These are phyloP conservation scores for Penicillium sp. DNA, from an alignment of 2,329 filamentous ascomycete genomes.

Conservation along the genomic window DNA sequence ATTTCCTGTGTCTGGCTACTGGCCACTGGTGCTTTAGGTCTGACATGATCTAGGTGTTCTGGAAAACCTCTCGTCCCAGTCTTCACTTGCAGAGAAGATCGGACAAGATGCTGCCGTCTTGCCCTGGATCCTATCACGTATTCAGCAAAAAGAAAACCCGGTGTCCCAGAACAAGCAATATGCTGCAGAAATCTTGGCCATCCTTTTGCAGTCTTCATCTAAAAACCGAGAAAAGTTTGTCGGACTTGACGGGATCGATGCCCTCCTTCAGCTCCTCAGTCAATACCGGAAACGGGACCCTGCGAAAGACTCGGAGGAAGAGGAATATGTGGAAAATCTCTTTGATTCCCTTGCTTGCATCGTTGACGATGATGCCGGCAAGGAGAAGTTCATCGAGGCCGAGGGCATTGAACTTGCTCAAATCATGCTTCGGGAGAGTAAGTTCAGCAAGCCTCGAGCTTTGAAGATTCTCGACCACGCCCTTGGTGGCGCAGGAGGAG, in stretches of 20 bases:
- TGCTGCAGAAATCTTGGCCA: slow-evolving; percentile 85
- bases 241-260: slow-evolving; percentile 71
- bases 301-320: slow-evolving; percentile 80
- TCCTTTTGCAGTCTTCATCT: slow-evolving; percentile 75
- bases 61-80: slow-evolving; percentile 79
- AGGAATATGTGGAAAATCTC: slow-evolving; percentile 92
- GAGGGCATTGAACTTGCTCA: slow-evolving; percentile 90
- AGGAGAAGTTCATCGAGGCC: slow-evolving; percentile 78
- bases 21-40: background rate
- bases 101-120: slow-evolving; percentile 69
- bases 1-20: background rate
- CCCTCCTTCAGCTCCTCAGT: slow-evolving; percentile 78
- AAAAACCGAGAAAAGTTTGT: slow-evolving; percentile 66
- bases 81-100: slow-evolving; percentile 68
- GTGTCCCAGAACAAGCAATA: slow-evolving; percentile 95
- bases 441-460: slow-evolving; percentile 75
- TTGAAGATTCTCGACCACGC: slow-evolving; percentile 85
- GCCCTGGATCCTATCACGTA: slow-evolving; percentile 74
- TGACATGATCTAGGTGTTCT: slow-evolving; percentile 58
- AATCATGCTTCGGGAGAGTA: slow-evolving; percentile 89
- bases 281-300: slow-evolving; percentile 86
- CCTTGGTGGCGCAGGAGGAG: slow-evolving; percentile 58
- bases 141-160: slow-evolving; percentile 66
- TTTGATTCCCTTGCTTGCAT: slow-evolving; percentile 85
- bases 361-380: slow-evolving; percentile 73